phyloP scores from a whole-genome alignment of 345 rosid genomes.

The Draba incana region DNA sequence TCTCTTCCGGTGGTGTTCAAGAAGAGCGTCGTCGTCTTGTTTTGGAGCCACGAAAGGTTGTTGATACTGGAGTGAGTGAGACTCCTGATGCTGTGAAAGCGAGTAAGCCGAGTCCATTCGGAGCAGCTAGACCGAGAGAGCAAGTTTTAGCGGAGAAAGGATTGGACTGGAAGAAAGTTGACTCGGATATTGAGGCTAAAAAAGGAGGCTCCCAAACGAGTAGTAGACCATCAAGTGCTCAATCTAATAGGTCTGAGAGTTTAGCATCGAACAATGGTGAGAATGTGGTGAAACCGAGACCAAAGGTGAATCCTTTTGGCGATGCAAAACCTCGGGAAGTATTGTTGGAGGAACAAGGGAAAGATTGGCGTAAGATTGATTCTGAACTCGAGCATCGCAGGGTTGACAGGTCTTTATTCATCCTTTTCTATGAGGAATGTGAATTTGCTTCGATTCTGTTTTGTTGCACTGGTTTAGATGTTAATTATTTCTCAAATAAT shows the following conservation, averaged over 20 bases:
- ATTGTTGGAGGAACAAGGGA: slow-evolving; percentile 82
- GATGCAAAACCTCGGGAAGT: slow-evolving; percentile 96
- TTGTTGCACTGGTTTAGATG: background rate
- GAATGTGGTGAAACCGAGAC: slow-evolving; percentile 69
- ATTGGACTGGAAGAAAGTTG: slow-evolving; percentile 88
- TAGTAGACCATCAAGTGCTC: slow-evolving; percentile 94
- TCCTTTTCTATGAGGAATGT: background rate
- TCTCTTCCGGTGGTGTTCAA: slow-evolving; percentile 46
- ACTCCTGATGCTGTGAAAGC: slow-evolving; percentile 47
- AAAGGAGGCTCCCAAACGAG: slow-evolving; percentile 55
- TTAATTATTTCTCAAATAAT: background rate
- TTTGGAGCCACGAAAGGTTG: slow-evolving; percentile 65
- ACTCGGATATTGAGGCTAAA: slow-evolving; percentile 75
- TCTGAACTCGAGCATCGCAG: slow-evolving; percentile 82
- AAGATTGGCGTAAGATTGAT: slow-evolving; percentile 95
- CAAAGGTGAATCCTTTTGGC: slow-evolving; percentile 93
- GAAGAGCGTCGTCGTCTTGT: slow-evolving; percentile 72
- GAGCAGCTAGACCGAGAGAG: slow-evolving; percentile 93
- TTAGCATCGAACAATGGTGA: slow-evolving; percentile 60
- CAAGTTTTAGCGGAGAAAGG: slow-evolving; percentile 93
- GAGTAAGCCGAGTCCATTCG: slow-evolving; percentile 79
- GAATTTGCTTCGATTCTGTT: background rate
- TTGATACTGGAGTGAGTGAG: slow-evolving; percentile 50
- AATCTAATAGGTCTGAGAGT: slow-evolving; percentile 78
- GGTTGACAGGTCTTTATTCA: slow-evolving; percentile 57